Conservation (phyloP, 139 green algal species). For the Dunaliella primolecta region DNA sequence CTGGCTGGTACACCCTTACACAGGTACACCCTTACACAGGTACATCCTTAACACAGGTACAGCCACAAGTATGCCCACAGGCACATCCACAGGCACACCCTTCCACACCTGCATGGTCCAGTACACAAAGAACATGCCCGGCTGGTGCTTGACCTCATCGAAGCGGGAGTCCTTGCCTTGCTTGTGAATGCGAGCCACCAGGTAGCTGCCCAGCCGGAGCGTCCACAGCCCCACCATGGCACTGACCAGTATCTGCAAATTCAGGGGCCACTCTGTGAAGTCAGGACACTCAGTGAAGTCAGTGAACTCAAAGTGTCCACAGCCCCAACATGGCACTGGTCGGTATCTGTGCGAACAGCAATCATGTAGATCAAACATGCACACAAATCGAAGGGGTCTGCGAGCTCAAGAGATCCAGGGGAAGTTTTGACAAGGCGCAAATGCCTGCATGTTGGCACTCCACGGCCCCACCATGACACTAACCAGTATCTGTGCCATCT, state of each 20-base stretch:
- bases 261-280: neutral
- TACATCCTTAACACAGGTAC: no score
- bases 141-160: conserved; percentile 68
- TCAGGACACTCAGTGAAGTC: neutral
- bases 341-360: neutral
- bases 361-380: neutral
- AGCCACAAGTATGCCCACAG: no score
- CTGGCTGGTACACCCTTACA: neutral
- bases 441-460: no score
- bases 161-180: conserved; percentile 75
- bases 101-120: conserved; percentile 16
- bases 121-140: conserved; percentile 50
- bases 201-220: conserved; percentile 68
- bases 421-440: no score
- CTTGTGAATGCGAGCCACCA: conserved; percentile 65
- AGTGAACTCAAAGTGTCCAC: neutral
- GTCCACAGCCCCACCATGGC: conserved; percentile 71
- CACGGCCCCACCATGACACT: no score
- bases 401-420: no score
- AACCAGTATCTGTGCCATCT: no score
- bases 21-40: no score
- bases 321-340: no score
- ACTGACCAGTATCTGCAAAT: conserved; percentile 46
- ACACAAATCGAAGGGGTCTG: no score
- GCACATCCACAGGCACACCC: neutral